phyloP scores from a whole-genome alignment of 1,284 basidiomycete species.

The Trichosporon sp. region DNA sequence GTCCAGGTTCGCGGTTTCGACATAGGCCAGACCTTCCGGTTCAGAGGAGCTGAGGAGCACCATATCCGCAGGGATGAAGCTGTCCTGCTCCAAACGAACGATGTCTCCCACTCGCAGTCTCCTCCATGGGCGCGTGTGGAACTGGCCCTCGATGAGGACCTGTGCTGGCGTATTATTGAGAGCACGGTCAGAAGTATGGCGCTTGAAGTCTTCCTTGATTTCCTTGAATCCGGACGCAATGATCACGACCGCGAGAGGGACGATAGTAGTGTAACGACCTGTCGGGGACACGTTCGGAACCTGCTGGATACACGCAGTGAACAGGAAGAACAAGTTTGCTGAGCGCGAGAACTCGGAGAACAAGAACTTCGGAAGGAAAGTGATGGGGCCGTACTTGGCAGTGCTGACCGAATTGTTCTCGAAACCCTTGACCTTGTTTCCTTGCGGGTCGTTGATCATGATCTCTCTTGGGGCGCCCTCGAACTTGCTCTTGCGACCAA shows the following conservation, averaged over 20 bases:
- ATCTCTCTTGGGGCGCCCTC: slow-evolving; percentile 60
- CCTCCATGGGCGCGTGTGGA: slow-evolving; percentile 81
- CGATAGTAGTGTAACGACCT: slow-evolving; percentile 93
- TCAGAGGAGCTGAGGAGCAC: slow-evolving; percentile 86
- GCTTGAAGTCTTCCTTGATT: slow-evolving; percentile 89
- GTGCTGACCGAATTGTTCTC: slow-evolving; percentile 86
- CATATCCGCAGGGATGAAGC: slow-evolving; percentile 96
- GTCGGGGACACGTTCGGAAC: slow-evolving; percentile 98
- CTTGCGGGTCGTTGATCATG: slow-evolving; percentile 68
- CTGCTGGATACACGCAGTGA: slow-evolving; percentile 97
- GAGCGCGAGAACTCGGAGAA: slow-evolving; percentile 77
- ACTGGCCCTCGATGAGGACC: slow-evolving; percentile 69
- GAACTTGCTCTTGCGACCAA: slow-evolving; percentile 51
- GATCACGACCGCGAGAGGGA: slow-evolving; percentile 83
- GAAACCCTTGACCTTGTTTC: slow-evolving; percentile 64
- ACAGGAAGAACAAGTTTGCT: slow-evolving; percentile 98
- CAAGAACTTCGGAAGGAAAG: slow-evolving; percentile 92
- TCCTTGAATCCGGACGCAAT: slow-evolving; percentile 97
- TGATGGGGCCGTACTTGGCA: slow-evolving; percentile 88
- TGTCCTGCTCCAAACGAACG: slow-evolving; percentile 84
- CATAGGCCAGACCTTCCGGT: slow-evolving; percentile 95
- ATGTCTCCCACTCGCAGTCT: slow-evolving; percentile 90
- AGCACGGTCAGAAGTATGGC: slow-evolving; percentile 90
- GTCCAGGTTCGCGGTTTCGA: slow-evolving; percentile 96
- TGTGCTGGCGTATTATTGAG: slow-evolving; percentile 83